Percentiles rank a stretch among this genome's conserved stretches.
Evolutionary conservation across 108 stramenopile genomes (phyloP).

Genomic region (Nitzschia sp.): DNA sequence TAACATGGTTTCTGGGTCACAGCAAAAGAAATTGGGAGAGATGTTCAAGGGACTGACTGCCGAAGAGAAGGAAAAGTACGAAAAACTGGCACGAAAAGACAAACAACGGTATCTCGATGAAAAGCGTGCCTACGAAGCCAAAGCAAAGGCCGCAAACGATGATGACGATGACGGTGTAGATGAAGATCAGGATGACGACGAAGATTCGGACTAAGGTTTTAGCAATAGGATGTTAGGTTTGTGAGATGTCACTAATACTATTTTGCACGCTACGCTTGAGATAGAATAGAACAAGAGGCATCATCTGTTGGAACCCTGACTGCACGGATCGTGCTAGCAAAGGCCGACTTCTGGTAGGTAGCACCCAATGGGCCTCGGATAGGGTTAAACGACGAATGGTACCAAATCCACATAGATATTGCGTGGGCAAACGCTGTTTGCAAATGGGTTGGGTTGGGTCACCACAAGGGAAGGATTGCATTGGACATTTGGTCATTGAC

Average conservation of each 20-base stretch:
- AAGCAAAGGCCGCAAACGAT: conserved; percentile 34
- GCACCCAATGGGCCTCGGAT: too few relatives aligned
- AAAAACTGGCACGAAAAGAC: conserved; percentile 61
- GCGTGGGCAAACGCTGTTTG: conserved; percentile 1
- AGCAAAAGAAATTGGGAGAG: conserved; percentile 57
- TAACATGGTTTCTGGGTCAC: too few relatives aligned
- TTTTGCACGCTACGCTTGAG: too few relatives aligned
- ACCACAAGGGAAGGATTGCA: conserved; percentile 52
- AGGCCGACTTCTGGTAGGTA: too few relatives aligned
- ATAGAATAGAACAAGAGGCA: too few relatives aligned
- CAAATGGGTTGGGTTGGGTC: conserved; percentile 45
- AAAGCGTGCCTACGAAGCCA: conserved; percentile 52
- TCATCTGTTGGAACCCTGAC: too few relatives aligned
- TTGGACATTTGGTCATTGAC: conserved; percentile 53
- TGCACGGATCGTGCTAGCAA: too few relatives aligned
- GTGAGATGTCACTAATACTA: too few relatives aligned
- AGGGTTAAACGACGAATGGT: too few relatives aligned
- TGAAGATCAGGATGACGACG: conserved; percentile 20
- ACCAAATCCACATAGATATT: conserved; percentile 74
- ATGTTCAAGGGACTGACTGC: conserved; percentile 53
- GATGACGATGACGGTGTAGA: conserved; percentile 37
- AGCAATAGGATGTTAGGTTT: too few relatives aligned
- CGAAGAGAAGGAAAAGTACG: conserved; percentile 65
- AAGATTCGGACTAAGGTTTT: conserved; percentile 7
- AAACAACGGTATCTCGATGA: conserved; percentile 65